Conservation (phyloP, 1,284 basidiomycete species). For the Cystobasidiaceae sp. region DNA sequence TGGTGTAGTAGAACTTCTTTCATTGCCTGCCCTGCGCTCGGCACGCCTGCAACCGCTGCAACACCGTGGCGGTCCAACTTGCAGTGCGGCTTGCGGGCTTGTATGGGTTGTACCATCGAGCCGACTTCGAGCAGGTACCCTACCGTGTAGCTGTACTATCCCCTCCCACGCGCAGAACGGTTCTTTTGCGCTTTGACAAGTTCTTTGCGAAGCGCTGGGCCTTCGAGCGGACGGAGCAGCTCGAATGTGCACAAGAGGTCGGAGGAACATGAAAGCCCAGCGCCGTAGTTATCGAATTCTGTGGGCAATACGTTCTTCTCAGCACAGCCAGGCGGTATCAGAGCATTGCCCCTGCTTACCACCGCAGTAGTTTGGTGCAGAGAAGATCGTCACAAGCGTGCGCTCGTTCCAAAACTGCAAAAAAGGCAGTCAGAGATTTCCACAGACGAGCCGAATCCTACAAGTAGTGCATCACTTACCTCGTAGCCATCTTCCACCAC, state of each 20-base stretch:
- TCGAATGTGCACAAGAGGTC: constrained; percentile 97
- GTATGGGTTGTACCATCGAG: no score
- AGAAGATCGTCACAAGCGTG: constrained; percentile 96
- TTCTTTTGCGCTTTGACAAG: constrained; percentile 98
- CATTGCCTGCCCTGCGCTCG: no score
- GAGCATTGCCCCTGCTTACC: constrained; percentile 57
- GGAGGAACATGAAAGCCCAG: constrained; percentile 78
- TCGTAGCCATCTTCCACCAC: constrained; percentile 68
- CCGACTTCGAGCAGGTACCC: no score
- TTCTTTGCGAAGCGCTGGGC: constrained; percentile 91
- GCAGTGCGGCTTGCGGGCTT: no score
- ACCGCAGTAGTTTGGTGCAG: constrained; percentile 94
- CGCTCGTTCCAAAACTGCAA: constrained; percentile 95
- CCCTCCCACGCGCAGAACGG: no score
- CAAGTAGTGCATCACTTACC: background rate
- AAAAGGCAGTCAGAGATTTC: no score
- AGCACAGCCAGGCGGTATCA: background rate
- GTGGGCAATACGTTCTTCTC: constrained; percentile 20
- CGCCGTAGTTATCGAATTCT: constrained; percentile 96
- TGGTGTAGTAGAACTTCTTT: no score
- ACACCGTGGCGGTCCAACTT: no score
- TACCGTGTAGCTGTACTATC: no score
- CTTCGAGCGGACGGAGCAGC: constrained; percentile 91
- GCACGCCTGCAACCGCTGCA: no score
- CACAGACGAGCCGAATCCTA: no score